A percentile compares a stretch with the other conserved stretches of the same genome.
These are phyloP conservation scores for Skeletonema marinoi DNA, from an alignment of 108 stramenopile species.

Conservation along the genomic window DNA sequence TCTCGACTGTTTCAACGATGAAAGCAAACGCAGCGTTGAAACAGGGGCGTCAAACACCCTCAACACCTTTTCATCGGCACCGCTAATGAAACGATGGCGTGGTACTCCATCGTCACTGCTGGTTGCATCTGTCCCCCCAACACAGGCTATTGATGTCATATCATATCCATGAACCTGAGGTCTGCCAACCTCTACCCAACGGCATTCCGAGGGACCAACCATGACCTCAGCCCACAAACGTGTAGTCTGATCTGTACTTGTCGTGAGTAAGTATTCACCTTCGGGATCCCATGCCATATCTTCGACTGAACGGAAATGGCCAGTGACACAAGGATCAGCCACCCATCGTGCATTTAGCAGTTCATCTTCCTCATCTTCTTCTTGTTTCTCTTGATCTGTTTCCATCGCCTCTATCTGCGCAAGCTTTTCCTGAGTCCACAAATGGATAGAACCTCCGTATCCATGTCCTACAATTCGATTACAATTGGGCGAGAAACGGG, in stretches of 20 bases:
- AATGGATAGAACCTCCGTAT: constrained; percentile 84
- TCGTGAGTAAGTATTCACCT: constrained; percentile 81
- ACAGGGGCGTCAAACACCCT: constrained; percentile 86
- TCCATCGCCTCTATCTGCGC: constrained; percentile 19
- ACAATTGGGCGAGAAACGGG: constrained; percentile 47
- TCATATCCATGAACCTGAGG: constrained; percentile 92
- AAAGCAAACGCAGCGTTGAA: constrained; percentile 61
- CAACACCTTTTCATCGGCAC: constrained; percentile 89
- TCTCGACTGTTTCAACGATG: constrained; percentile 22
- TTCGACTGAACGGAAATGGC: constrained; percentile 77
- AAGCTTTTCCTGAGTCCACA: constrained; percentile 53
- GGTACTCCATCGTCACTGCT: constrained; percentile 40
- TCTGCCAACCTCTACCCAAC: constrained; percentile 82
- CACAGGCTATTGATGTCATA: constrained; percentile 71
- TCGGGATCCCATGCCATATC: constrained; percentile 81
- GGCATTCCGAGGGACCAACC: constrained; percentile 1
- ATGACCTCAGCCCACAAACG: constrained; percentile 76
- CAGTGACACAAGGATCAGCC: constrained; percentile 80
- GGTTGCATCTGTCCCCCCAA: constrained; percentile 31
- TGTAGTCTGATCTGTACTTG: constrained; percentile 83
- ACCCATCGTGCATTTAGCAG: constrained; percentile 58
- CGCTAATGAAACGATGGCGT: constrained; percentile 71
- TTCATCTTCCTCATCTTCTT: constrained; percentile 35
- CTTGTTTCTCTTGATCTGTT: constrained; percentile 16
- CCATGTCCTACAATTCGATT: constrained; percentile 79